Evolutionary conservation across 192 early-diverging fungal genomes (phyloP).

Genomic region (Mortierella claussenii): DNA sequence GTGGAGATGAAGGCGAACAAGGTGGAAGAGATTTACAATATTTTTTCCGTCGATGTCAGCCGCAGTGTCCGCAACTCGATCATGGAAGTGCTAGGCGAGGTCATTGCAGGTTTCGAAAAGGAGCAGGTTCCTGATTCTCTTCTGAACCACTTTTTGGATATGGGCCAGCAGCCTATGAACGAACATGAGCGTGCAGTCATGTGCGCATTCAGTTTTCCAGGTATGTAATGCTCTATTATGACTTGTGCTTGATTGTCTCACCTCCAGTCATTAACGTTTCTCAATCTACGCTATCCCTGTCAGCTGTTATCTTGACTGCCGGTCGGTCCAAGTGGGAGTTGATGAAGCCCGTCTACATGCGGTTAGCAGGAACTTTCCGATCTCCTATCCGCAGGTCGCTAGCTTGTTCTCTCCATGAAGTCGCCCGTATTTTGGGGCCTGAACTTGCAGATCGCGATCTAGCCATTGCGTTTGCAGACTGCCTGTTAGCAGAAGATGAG

Average conservation of each 20-base stretch:
- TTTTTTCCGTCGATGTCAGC: constrained; percentile 64
- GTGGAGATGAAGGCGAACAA: constrained; percentile 54
- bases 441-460: constrained; percentile 64
- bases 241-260: not conserved
- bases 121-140: constrained; percentile 61
- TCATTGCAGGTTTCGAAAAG: constrained; percentile 65
- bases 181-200: constrained; percentile 65
- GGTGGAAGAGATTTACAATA: constrained; percentile 59
- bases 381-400: constrained; percentile 65
- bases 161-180: constrained; percentile 58
- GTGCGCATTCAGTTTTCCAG: constrained; percentile 70
- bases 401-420: constrained; percentile 70
- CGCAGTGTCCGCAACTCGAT: constrained; percentile 63
- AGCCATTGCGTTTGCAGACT: constrained; percentile 63
- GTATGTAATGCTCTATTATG: too few relatives aligned
- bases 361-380: constrained; percentile 49
- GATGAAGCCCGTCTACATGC: constrained; percentile 53
- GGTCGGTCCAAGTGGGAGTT: constrained; percentile 68
- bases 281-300: not conserved
- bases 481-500: constrained; percentile 65
- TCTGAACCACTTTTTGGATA: constrained; percentile 59
- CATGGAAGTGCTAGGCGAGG: constrained; percentile 66
- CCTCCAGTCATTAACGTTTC: not conserved
- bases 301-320: constrained; percentile 66
- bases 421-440: constrained; percentile 65